These are phyloP conservation scores for Cladophialophora exuberans DNA, from an alignment of 2,329 filamentous ascomycete species.

Conservation along the genomic window DNA sequence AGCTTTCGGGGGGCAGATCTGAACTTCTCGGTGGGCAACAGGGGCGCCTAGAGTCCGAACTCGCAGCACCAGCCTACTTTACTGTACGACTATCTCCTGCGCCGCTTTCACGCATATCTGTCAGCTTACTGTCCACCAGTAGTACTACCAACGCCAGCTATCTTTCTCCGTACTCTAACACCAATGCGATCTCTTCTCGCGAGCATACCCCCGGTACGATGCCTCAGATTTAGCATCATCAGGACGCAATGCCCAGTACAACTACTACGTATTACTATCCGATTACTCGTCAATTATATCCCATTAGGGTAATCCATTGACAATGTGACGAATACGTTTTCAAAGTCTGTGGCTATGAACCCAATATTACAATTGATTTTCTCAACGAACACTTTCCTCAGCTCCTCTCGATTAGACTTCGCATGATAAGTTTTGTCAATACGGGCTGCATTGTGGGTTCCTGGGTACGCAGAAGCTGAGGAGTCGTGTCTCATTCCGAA, in stretches of 20 bases:
- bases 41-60: too few relatives aligned
- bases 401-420: too few relatives aligned
- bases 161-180: too few relatives aligned
- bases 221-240: slow-evolving; percentile 11
- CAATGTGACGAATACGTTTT: too few relatives aligned
- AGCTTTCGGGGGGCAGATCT: not conserved
- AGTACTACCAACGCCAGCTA: not conserved
- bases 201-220: not conserved
- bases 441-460: too few relatives aligned
- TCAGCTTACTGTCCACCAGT: slow-evolving; percentile 2
- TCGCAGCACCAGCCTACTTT: too few relatives aligned
- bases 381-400: too few relatives aligned
- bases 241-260: not conserved
- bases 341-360: not conserved
- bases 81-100: too few relatives aligned
- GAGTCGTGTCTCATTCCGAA: too few relatives aligned
- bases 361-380: slow-evolving; percentile 1
- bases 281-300: not conserved
- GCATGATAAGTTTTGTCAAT: too few relatives aligned
- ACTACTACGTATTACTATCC: not conserved
- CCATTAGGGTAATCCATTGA: too few relatives aligned
- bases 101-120: not conserved
- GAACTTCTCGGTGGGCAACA: not conserved
- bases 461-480: too few relatives aligned
- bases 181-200: not conserved